phyloP scores from a whole-genome alignment of 352 stramenopile genomes.

The Plasmopara viticola region DNA sequence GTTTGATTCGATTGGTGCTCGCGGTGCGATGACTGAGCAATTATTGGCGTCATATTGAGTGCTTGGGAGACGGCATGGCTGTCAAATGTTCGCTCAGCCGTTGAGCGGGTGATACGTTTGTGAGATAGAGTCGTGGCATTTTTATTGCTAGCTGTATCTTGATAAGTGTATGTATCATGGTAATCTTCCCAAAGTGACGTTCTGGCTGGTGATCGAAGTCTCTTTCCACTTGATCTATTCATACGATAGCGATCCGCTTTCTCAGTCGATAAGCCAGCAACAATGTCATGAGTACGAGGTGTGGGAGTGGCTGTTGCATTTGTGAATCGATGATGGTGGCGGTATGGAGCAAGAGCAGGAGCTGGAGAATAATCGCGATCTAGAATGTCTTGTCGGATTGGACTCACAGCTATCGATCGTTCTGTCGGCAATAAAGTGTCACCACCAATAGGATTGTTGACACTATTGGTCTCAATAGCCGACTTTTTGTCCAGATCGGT shows the following conservation, averaged over 20 bases:
- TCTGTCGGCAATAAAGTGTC: neutral
- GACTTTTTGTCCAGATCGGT: too few relatives aligned
- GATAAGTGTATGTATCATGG: slow-evolving; percentile 5
- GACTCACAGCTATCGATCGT: slow-evolving; percentile 18
- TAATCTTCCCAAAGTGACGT: too few relatives aligned
- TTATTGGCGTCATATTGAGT: neutral
- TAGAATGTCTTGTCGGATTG: slow-evolving; percentile 21
- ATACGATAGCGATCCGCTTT: slow-evolving; percentile 28
- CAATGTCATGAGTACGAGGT: slow-evolving; percentile 5
- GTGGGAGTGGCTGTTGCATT: slow-evolving; percentile 11
- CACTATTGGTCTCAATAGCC: too few relatives aligned
- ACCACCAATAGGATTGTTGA: too few relatives aligned
- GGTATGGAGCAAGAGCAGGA: neutral
- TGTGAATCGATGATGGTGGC: slow-evolving; percentile 4
- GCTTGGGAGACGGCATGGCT: neutral
- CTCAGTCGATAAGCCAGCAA: slow-evolving; percentile 26
- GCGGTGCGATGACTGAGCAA: too few relatives aligned
- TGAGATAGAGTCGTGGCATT: slow-evolving; percentile 8
- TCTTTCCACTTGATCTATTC: slow-evolving; percentile 24
- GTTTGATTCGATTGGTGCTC: too few relatives aligned
- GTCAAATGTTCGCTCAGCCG: neutral
- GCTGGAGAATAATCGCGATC: slow-evolving; percentile 12
- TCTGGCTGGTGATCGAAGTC: slow-evolving; percentile 10
- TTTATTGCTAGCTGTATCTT: slow-evolving; percentile 5
- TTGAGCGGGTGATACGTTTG: slow-evolving; percentile 8